Evolutionary conservation across 73 alveolate genomes (phyloP), one percentile per base, ranked within the genome.

Genomic region (Tetrahymena thermophila): DNA sequence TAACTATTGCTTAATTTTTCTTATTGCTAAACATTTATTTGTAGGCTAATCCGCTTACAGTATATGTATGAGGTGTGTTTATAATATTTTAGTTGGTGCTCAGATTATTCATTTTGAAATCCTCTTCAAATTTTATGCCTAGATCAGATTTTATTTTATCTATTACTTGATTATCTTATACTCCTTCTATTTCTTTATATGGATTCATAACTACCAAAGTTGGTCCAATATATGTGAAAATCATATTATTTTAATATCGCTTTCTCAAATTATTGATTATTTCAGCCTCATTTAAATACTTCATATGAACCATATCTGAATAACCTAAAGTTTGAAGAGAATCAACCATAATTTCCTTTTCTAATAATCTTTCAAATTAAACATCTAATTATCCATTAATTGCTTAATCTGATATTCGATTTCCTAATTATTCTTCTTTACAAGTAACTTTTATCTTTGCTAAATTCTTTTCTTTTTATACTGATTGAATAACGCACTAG

Each of bases 141-240:
- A 94, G 71, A 10, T 50, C 85, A 89, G 28, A 55, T 31, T 93
- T 71, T 71, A 71, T 71, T 25, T 71, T n/a, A 25, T 71, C 89
- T 4, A 71, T 71, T 28, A 8, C 23, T 31, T 71, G 0, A 71
- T 71, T 44, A 19, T 71, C 85, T 93, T 85, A 85, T 34, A 89
- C 84, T 34, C 95, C 97, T 16, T 85, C 84, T 50, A 98, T 94
- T 34, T 96, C 96, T 95, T 99, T 98, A 85, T 98, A 99, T 37
- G 99, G 99, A 96, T 99, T 99, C 93, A 98, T 96, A 43, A 98
- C 99, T 40, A 99, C 96, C 85, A 99, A 96, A 43, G 99, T 99
- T 25, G 99, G 99, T 43, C 99, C 99, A 35, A 99, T 99, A 96
- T 98, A 98, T 14, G 99, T 99, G 96, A 98, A 99, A 56, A 99